Evolutionary conservation across 108 stramenopile species (phyloP).

Genomic region (Nannochloropsis salina): DNA sequence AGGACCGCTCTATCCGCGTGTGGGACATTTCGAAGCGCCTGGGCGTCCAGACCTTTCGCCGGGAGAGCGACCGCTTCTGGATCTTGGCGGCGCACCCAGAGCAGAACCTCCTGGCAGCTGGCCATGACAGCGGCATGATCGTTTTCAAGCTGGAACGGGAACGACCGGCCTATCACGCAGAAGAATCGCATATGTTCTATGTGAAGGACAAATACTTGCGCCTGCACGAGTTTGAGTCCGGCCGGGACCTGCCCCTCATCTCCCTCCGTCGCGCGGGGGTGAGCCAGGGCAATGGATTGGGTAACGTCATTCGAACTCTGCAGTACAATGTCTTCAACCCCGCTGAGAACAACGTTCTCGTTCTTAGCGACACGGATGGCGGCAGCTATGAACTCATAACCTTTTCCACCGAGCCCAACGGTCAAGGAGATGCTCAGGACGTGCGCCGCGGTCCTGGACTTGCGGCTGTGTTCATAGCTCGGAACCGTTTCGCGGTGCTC

Average conservation of each 20-base stretch:
- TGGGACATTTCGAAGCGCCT: constrained; percentile 89
- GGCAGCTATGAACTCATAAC: constrained; percentile 91
- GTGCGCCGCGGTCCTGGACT: constrained; percentile 82
- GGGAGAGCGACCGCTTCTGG: constrained; percentile 97
- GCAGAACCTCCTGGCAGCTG: constrained; percentile 95
- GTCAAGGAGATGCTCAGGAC: constrained; percentile 58
- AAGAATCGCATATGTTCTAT: constrained; percentile 70
- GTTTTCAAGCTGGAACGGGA: constrained; percentile 98
- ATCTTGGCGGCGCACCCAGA: constrained; percentile 82
- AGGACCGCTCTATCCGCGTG: constrained; percentile 95
- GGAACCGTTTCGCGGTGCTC: constrained; percentile 90
- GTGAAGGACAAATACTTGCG: constrained; percentile 93
- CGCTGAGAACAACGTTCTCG: constrained; percentile 45
- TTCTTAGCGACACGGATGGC: constrained; percentile 62
- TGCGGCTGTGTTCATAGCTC: constrained; percentile 83
- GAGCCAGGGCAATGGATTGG: constrained; percentile 63
- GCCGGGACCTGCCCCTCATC: constrained; percentile 81
- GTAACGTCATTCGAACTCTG: constrained; percentile 77
- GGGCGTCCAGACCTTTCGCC: constrained; percentile 94
- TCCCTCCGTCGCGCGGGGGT: constrained; percentile 71
- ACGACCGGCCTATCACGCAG: constrained; percentile 75
- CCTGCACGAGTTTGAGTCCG: constrained; percentile 74
- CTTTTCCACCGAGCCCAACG: constrained; percentile 65
- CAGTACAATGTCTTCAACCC: constrained; percentile 92
- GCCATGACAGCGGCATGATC: constrained; percentile 98